These are phyloP conservation scores for Linum lewisii DNA, from an alignment of 345 rosid genomes.

Conservation along the genomic window DNA sequence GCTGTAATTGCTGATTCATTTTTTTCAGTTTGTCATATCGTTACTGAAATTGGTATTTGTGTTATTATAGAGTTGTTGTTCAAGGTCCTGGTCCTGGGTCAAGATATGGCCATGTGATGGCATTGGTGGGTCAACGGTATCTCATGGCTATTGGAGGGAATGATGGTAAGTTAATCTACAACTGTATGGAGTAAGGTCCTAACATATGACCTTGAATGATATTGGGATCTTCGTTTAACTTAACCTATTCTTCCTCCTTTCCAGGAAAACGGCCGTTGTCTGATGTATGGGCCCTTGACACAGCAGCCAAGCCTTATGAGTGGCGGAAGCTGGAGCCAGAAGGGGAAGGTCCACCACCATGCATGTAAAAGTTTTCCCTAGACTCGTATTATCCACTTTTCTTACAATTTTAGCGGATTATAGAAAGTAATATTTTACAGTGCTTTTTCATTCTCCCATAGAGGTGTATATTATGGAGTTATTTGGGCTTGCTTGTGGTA, in stretches of 20 bases:
- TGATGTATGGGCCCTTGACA: constrained; percentile 99
- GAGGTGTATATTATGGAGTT: no score
- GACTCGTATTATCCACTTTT: not conserved
- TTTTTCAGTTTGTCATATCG: not conserved
- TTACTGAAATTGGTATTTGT: constrained; percentile 16
- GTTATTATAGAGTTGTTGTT: constrained; percentile 73
- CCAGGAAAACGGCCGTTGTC: constrained; percentile 94
- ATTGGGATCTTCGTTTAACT: no score
- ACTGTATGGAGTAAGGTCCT: no score
- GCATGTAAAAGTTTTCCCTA: constrained; percentile 56
- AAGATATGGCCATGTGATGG: constrained; percentile 99
- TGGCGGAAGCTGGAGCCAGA: constrained; percentile 99
- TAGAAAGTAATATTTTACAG: no score
- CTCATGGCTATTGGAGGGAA: constrained; percentile 99
- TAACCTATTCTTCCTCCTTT: constrained; percentile 9
- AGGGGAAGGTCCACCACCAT: constrained; percentile 99
- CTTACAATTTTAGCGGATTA: no score
- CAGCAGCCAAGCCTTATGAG: constrained; percentile 99
- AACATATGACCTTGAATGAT: no score
- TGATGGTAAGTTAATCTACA: constrained; percentile 55
- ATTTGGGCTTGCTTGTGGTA: no score
- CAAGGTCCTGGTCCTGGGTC: constrained; percentile 99
- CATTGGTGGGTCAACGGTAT: constrained; percentile 96
- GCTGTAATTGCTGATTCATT: constrained; percentile 6
- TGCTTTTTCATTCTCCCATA: no score